phyloP scores from a whole-genome alignment of 2,329 filamentous ascomycete species.

The Epichloe sp. region DNA sequence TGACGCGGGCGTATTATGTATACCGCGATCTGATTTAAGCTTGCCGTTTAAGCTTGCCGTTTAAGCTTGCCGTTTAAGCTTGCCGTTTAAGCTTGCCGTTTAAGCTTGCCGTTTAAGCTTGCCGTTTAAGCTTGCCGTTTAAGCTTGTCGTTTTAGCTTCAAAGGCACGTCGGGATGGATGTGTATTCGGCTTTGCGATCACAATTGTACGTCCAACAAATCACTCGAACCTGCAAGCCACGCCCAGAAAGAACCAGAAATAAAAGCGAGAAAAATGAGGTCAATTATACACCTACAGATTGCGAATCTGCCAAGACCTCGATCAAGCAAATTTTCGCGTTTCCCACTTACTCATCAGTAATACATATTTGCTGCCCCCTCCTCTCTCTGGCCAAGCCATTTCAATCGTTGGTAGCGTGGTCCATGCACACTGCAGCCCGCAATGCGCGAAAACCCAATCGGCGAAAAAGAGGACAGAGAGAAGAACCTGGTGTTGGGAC shows the following conservation, averaged over 20 bases:
- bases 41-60: neutral
- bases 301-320: neutral
- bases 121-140: neutral
- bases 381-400: neutral
- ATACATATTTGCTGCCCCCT: neutral
- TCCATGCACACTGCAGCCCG: neutral
- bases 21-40: neutral
- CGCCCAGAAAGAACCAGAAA: neutral
- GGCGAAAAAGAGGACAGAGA: neutral
- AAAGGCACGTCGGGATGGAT: neutral
- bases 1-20: neutral
- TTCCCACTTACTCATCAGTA: neutral
- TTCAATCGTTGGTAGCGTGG: neutral
- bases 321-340: neutral
- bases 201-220: neutral
- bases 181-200: neutral
- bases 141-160: constrained; percentile 2
- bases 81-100: constrained; percentile 1
- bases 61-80: too few relatives aligned
- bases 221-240: neutral
- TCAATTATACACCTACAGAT: neutral
- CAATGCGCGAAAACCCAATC: neutral
- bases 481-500: neutral
- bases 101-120: neutral
- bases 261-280: neutral